Evolutionary conservation across 176 grass and related monocot species (phyloP).

Genomic region (Eragrostis curvula): DNA sequence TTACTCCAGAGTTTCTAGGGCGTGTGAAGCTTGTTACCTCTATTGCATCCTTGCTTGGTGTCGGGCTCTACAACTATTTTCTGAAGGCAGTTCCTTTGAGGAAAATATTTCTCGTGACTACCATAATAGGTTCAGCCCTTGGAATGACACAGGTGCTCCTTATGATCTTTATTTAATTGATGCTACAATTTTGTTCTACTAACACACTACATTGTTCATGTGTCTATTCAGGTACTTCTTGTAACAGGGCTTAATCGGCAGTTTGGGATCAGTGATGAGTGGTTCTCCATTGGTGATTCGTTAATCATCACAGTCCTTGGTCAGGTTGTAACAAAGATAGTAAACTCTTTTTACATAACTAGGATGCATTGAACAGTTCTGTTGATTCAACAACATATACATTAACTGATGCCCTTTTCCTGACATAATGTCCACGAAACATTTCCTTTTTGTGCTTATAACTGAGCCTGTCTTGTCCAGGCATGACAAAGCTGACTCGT

Average conservation of each 20-base stretch:
- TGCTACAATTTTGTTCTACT: slow-evolving; percentile 28
- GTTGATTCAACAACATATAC: not conserved
- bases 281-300: slow-evolving; percentile 98
- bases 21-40: slow-evolving; percentile 97
- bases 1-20: slow-evolving; percentile 96
- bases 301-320: slow-evolving; percentile 98
- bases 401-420: not conserved
- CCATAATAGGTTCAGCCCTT: slow-evolving; percentile 88
- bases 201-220: slow-evolving; percentile 17
- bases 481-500: not conserved
- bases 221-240: slow-evolving; percentile 73
- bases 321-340: slow-evolving; percentile 57
- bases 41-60: slow-evolving; percentile 88
- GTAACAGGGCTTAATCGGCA: slow-evolving; percentile 86
- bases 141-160: slow-evolving; percentile 92
- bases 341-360: slow-evolving; percentile 15
- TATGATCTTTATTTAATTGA: slow-evolving; percentile 43
- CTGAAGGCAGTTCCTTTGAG: slow-evolving; percentile 89
- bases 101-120: slow-evolving; percentile 94
- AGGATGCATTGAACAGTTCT: not conserved
- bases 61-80: slow-evolving; percentile 92
- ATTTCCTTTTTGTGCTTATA: not conserved
- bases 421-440: slow-evolving; percentile 18
- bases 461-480: not conserved
- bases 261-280: slow-evolving; percentile 91